phyloP scores from a whole-genome alignment of 116 monocot genomes.

The Papilionanthe hybrid region DNA sequence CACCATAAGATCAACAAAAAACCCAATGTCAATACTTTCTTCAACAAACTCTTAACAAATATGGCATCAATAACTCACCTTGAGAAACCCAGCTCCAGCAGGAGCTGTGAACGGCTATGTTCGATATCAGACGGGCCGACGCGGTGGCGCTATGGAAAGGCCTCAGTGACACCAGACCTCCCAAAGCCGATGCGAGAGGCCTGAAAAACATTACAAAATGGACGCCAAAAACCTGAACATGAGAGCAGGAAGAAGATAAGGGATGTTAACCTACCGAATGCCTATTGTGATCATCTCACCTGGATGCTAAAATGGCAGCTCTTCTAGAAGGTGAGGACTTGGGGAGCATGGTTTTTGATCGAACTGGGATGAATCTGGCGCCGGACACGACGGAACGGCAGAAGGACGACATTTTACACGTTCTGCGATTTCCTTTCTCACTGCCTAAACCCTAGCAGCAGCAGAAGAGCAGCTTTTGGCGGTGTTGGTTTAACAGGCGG shows the following conservation, averaged over 20 bases:
- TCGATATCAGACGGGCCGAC: constrained; percentile 43
- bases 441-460: too few species aligned
- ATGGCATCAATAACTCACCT: constrained; percentile 20
- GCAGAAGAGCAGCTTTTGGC: too few species aligned
- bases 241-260: not conserved
- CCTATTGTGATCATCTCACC: constrained; percentile 14
- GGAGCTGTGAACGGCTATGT: constrained; percentile 40
- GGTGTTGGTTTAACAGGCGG: too few species aligned
- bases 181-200: constrained; percentile 28
- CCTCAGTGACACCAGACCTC: constrained; percentile 39
- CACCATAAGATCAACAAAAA: not conserved
- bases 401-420: not conserved
- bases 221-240: not conserved
- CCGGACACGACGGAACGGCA: not conserved
- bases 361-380: not conserved
- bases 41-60: not conserved
- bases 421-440: not conserved
- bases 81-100: constrained; percentile 68
- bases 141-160: constrained; percentile 61
- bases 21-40: not conserved
- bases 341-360: constrained; percentile 10
- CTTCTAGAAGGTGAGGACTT: constrained; percentile 12
- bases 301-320: constrained; percentile 14
- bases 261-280: not conserved
- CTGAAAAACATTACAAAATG: constrained; percentile 16